Percentiles rank a stretch among this genome's conserved stretches.
Conservation (phyloP, 148 eudicot species). For the Nepenthes gracilis region DNA sequence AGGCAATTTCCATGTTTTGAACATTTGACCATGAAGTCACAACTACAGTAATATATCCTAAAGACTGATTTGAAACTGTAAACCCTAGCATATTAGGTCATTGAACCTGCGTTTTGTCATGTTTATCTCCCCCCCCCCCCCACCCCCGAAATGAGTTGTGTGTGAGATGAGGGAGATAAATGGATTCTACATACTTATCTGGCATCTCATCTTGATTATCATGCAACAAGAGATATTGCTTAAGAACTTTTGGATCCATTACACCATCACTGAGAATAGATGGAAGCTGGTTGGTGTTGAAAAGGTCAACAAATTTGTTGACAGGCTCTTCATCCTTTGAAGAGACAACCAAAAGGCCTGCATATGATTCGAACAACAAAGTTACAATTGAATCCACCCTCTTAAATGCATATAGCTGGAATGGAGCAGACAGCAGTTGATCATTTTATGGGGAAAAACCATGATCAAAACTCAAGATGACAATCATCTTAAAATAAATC, state of each 20-base stretch:
- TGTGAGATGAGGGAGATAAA: neutral
- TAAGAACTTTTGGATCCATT: slow-evolving; percentile 95
- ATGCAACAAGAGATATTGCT: slow-evolving; percentile 73
- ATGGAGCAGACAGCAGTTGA: no score
- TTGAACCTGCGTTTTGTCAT: no score
- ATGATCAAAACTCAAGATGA: neutral
- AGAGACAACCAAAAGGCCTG: slow-evolving; percentile 94
- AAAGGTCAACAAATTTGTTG: slow-evolving; percentile 78
- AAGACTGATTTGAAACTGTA: no score
- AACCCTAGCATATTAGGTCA: no score
- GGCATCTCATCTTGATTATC: slow-evolving; percentile 67
- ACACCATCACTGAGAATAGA: slow-evolving; percentile 71
- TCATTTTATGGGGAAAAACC: no score
- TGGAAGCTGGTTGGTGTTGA: slow-evolving; percentile 71
- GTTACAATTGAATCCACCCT: slow-evolving; percentile 1
- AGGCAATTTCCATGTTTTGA: no score
- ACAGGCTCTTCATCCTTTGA: slow-evolving; percentile 75
- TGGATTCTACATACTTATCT: slow-evolving; percentile 39
- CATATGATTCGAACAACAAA: slow-evolving; percentile 12
- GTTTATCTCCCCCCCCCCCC: no score
- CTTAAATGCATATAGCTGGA: neutral
- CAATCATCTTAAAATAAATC: neutral
- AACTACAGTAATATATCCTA: no score
- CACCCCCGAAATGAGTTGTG: neutral
- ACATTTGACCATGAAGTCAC: no score